These are phyloP conservation scores for Globisporangium takayamanum DNA, from an alignment of 352 stramenopile genomes.

Conservation along the genomic window DNA sequence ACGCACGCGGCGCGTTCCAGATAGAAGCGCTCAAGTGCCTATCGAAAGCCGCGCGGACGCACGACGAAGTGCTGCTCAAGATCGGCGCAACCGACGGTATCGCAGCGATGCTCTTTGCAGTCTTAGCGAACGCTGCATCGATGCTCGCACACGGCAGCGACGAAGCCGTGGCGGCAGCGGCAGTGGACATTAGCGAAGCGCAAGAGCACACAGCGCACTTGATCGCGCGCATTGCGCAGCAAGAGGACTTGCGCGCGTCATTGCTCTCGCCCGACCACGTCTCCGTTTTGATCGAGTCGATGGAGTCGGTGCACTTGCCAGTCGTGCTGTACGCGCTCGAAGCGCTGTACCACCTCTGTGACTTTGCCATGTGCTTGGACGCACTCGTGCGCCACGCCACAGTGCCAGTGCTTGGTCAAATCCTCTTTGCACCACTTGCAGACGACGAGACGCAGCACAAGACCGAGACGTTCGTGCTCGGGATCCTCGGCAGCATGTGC, in stretches of 20 bases:
- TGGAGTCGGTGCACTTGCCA: conserved; percentile 61
- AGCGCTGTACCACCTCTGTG: conserved; percentile 48
- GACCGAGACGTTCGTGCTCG: conserved; percentile 28
- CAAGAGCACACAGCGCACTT: conserved; percentile 59
- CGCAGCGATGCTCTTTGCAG: conserved; percentile 34
- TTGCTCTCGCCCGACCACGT: conserved; percentile 54
- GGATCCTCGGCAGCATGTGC: conserved; percentile 46
- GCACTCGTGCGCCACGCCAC: conserved; percentile 66
- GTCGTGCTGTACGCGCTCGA: conserved; percentile 63
- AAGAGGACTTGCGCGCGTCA: conserved; percentile 44
- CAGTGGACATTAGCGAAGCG: conserved; percentile 16
- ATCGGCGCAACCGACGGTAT: conserved; percentile 43
- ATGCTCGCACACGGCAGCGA: neutral
- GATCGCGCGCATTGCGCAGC: conserved; percentile 41
- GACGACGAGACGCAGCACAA: conserved; percentile 11
- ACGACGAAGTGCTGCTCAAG: conserved; percentile 68
- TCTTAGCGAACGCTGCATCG: conserved; percentile 15
- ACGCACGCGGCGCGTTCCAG: conserved; percentile 15
- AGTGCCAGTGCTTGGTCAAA: conserved; percentile 64
- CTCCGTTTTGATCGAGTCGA: conserved; percentile 52
- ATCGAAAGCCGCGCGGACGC: conserved; percentile 36
- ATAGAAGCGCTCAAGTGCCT: conserved; percentile 67
- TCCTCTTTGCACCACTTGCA: conserved; percentile 40
- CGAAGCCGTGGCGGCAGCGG: neutral
- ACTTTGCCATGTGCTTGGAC: conserved; percentile 57